phyloP scores from a whole-genome alignment of 768 basidiomycete genomes.

The Termitomyces sp. region DNA sequence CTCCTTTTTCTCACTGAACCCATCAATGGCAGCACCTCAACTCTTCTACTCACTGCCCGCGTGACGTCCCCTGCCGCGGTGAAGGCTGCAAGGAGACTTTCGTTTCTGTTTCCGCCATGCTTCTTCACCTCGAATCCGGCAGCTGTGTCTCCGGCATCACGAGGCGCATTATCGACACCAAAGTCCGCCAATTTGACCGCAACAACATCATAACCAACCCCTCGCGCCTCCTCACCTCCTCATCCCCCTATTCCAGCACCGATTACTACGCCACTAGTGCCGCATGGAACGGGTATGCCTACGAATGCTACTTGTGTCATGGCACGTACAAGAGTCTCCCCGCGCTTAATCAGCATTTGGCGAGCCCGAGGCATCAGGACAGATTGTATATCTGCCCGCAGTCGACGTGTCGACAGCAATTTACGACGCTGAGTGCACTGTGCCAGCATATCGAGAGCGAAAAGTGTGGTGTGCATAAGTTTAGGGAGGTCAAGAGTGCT shows the following conservation, averaged over 20 bases:
- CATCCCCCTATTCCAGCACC: background rate
- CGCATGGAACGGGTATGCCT: constrained; percentile 43
- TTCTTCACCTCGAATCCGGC: constrained; percentile 62
- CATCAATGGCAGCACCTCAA: constrained; percentile 36
- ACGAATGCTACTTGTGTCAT: constrained; percentile 66
- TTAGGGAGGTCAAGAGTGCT: constrained; percentile 32
- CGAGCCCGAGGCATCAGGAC: constrained; percentile 54
- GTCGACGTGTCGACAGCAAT: constrained; percentile 34
- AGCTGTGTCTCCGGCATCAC: constrained; percentile 45
- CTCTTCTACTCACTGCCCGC: constrained; percentile 45
- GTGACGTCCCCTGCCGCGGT: constrained; percentile 30
- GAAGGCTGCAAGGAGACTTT: constrained; percentile 42
- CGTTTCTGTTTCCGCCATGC: constrained; percentile 47
- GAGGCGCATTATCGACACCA: constrained; percentile 34
- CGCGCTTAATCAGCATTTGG: constrained; percentile 56
- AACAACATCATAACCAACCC: constrained; percentile 52
- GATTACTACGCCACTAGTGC: constrained; percentile 26
- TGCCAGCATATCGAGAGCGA: constrained; percentile 66
- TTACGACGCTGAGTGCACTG: constrained; percentile 51
- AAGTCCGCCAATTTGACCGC: constrained; percentile 38
- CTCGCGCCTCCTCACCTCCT: constrained; percentile 39
- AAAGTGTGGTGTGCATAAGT: constrained; percentile 49
- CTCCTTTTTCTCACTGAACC: background rate
- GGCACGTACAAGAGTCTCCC: constrained; percentile 30
- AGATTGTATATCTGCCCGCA: constrained; percentile 53